Evolutionary conservation across 192 early-diverging fungal genomes (phyloP), one percentile per base, ranked within the genome.

Genomic region (Dissophora ornata): DNA sequence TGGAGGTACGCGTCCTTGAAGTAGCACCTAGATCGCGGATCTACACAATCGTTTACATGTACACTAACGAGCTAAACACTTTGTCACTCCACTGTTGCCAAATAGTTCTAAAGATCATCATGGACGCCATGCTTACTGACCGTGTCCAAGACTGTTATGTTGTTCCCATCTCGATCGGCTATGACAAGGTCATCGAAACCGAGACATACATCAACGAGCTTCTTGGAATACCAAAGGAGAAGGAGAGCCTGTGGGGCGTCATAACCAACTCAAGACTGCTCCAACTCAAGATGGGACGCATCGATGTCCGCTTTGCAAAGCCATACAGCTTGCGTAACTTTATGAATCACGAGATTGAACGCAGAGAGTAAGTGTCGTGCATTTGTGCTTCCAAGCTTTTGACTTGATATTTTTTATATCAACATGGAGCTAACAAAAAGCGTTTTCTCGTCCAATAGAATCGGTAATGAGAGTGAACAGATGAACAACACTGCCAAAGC

Each of bases 121-220:
- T 93, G 69, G 92, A 94, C n/a, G 84, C 89, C 28, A 81, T 95
- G 33, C 60, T 90, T 3, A 75, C 79, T 1, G 83, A 86, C 16
- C 69, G 87, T 16, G 83, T 89, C 19, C 68, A 81, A 15, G 93
- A 95, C 55, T 88, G 86, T 46, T 86, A 89, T 45, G 81, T 95
- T 45, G 91, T 94, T 1, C 93, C 93, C 3, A 90, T 95, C 71
- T 89, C 85, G 29, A 88, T 95, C 56, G 92, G 92, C 16, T 95
- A 95, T 67, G 93, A 93, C 61, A 95, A 93, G 75, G 88, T 88
- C 18, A 93, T 95, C 55, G 93, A 95, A 64, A 94, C 90, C 0
- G 87, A 86, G 61, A 86, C 87, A 4, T 95, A 94, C 66, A 88
- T 89, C 22, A 87, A 89, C 58, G 93, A 95, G 63, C 73, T 95